Evolutionary conservation across 2,329 filamentous ascomycete genomes (phyloP).

Genomic region (Colletotrichum noveboracense): DNA sequence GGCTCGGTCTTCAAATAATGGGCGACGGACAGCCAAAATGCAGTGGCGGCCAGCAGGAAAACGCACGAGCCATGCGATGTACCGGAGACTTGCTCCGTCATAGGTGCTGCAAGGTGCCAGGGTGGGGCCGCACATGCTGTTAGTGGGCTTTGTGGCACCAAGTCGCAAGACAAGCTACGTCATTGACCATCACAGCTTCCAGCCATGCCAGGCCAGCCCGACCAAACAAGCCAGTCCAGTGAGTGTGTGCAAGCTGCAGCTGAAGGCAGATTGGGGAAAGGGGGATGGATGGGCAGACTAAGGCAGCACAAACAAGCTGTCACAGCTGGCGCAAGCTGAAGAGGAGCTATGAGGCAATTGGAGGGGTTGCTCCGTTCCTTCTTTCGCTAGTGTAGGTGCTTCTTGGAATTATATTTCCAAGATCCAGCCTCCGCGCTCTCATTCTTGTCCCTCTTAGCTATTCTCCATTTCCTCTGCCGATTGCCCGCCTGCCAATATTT

Average conservation of each 20-base stretch:
- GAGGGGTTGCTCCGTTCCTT: not conserved
- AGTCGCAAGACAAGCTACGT: slow-evolving; percentile 19
- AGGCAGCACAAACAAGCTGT: not conserved
- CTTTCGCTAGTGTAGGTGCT: not conserved
- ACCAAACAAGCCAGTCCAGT: not conserved
- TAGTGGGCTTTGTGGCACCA: slow-evolving; percentile 9
- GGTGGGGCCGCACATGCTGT: slow-evolving; percentile 6
- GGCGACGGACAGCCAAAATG: not conserved
- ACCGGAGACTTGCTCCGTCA: slow-evolving; percentile 16
- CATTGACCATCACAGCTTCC: slow-evolving; percentile 21
- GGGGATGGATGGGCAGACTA: not conserved
- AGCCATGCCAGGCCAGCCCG: not conserved
- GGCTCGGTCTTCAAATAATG: not conserved
- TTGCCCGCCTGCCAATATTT: slow-evolving; percentile 1
- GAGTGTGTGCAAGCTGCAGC: slow-evolving; percentile 8
- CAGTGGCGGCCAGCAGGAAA: not conserved
- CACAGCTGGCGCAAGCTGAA: not conserved
- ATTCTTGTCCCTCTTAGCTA: not conserved
- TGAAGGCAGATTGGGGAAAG: not conserved
- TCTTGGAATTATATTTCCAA: not conserved
- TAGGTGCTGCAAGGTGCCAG: slow-evolving; percentile 6
- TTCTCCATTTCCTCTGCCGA: not conserved
- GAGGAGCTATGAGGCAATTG: slow-evolving; percentile 22
- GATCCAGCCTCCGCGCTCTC: not conserved
- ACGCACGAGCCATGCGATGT: not conserved